Base-by-base conservation (phyloP, 331 rosid genomes). In the Erythrophleum ivorense region DNA sequence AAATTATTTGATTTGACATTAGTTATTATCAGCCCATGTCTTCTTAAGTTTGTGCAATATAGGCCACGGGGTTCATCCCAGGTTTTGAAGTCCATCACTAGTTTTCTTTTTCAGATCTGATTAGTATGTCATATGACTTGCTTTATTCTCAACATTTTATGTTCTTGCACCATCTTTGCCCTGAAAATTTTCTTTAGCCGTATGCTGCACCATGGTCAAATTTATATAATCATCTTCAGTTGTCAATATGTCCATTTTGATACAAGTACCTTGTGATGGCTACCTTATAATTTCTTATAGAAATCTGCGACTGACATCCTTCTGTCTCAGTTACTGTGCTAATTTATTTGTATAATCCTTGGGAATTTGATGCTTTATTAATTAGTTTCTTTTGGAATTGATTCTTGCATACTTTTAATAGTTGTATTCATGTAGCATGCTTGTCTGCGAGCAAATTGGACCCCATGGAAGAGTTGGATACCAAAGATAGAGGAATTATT, bases 401-500 rank as follows among this genome's bases (percentile, higher is more conserved):
- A 55, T 79, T 74, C 78, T 15, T 75, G 36, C 79, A 63, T 29
- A n/a, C 72, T 80, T 81, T 73, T 64, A 55, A 81, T 83, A 67
- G 78, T 67, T 53, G 63, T 71, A 41, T 68, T 79, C 67, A 24
- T 86, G 87, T 71, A 95, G 99, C 98, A 65, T 80, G 94, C 87
- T 24, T 88, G 82, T 94, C 99, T n/a, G 98, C 97, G 74, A 46
- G 86, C 79, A 85, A 67, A 89, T 48, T 88, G 71, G 93, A 93
- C 58, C 94, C 88, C 66, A 87, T 92, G 86, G 94, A 88, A 66
- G 98, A 92, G 90, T 80, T 96, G 58, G 90, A 88, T 62, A 85
- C 81, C 59, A 97, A 92, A 75, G 88, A 78, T 40, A 80, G 75
- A 62, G 97, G 98, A 81, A 60, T 86, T 82, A 36, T 90, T 33